A percentile compares a stretch with the other conserved stretches of the same genome.
These are phyloP conservation scores for Corymbia maculata DNA, from an alignment of 345 rosid species.

Conservation along the genomic window DNA sequence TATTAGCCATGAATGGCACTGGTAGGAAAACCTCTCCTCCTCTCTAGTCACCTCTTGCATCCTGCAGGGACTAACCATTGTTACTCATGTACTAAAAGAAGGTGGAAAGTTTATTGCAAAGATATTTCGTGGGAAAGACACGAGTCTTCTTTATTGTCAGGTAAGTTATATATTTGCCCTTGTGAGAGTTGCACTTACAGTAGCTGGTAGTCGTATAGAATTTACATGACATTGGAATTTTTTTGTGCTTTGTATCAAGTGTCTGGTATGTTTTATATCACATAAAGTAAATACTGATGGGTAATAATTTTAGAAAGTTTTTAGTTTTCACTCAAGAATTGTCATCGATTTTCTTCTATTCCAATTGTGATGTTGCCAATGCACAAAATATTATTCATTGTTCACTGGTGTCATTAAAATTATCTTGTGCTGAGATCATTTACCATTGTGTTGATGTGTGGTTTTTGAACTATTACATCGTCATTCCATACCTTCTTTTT, in stretches of 20 bases:
- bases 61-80: slow-evolving; percentile 82
- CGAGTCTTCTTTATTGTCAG: slow-evolving; percentile 92
- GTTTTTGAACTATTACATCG: neutral
- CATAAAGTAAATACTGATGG: neutral
- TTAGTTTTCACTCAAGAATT: neutral
- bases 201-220: neutral
- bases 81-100: slow-evolving; percentile 74
- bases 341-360: neutral
- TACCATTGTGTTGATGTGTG: neutral
- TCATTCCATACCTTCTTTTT: neutral
- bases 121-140: slow-evolving; percentile 99
- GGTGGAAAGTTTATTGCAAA: slow-evolving; percentile 92
- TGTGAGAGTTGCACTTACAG: neutral
- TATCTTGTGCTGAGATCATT: neutral
- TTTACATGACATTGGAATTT: neutral
- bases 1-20: neutral
- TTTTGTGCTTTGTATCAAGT: neutral
- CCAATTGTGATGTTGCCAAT: neutral
- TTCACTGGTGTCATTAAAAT: neutral
- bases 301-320: neutral
- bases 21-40: neutral
- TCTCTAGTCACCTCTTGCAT: neutral
- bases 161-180: slow-evolving; percentile 22
- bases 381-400: neutral
- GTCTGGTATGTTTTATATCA: neutral